phyloP scores from a whole-genome alignment of 1,139 yeast species.

The Magnusiomyces paraingens region DNA sequence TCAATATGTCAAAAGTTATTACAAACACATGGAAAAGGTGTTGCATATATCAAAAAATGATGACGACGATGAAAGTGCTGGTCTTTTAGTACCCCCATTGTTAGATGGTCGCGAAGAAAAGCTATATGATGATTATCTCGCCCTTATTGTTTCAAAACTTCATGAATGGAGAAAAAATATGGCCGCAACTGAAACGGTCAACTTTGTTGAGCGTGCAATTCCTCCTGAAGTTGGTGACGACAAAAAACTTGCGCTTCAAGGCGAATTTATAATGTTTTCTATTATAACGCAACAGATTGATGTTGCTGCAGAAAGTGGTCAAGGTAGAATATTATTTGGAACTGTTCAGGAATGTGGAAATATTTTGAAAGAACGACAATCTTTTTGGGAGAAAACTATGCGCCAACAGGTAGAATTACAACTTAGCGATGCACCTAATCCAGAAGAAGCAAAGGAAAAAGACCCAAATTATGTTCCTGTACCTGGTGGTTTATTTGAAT shows the following conservation, averaged over 20 bases:
- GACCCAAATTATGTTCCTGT: constrained; percentile 32
- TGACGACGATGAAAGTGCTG: constrained; percentile 26
- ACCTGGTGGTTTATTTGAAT: constrained; percentile 75
- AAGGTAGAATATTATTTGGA: constrained; percentile 75
- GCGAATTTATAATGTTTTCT: constrained; percentile 69
- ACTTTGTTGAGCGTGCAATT: constrained; percentile 53
- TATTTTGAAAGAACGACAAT: constrained; percentile 55
- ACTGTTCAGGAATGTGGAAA: constrained; percentile 70
- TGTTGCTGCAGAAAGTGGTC: constrained; percentile 83
- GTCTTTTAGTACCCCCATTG: constrained; percentile 37
- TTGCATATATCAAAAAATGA: constrained; percentile 33
- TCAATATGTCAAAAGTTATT: constrained; percentile 69
- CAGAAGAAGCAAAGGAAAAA: constrained; percentile 22
- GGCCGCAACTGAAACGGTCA: constrained; percentile 54
- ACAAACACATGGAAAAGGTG: constrained; percentile 44
- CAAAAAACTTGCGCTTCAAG: constrained; percentile 55
- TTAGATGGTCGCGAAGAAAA: constrained; percentile 62
- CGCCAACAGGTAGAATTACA: constrained; percentile 52
- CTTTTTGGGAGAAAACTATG: constrained; percentile 51
- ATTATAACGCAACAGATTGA: constrained; percentile 90
- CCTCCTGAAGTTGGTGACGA: constrained; percentile 74
- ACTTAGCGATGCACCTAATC: constrained; percentile 32
- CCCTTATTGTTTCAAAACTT: constrained; percentile 62
- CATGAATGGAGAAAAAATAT: constrained; percentile 75
- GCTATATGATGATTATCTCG: constrained; percentile 62